These are phyloP conservation scores for Apiosordaria backusii DNA, from an alignment of 495 filamentous ascomycete genomes.

Conservation along the genomic window DNA sequence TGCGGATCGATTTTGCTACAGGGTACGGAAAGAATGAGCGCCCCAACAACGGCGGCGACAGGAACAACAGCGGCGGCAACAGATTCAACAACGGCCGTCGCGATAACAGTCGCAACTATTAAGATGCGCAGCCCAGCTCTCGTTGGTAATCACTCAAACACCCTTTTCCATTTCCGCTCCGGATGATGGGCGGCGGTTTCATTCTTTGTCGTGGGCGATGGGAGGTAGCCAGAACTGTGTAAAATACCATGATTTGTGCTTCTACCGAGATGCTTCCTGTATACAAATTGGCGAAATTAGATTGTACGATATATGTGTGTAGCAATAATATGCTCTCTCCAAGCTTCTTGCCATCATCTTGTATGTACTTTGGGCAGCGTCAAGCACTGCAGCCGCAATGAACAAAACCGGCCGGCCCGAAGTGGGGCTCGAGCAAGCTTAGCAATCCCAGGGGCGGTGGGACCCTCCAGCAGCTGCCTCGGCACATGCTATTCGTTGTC, in stretches of 20 bases:
- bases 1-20: slow-evolving; percentile 63
- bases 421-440: neutral
- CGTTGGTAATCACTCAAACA: neutral
- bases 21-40: slow-evolving; percentile 9
- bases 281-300: neutral
- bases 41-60: neutral
- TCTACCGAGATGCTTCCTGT: neutral
- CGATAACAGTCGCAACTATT: neutral
- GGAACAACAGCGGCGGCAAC: neutral
- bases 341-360: neutral
- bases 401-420: neutral
- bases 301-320: neutral
- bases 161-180: neutral
- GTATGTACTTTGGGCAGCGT: neutral
- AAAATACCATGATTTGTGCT: neutral
- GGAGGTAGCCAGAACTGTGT: neutral
- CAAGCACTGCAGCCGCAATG: neutral
- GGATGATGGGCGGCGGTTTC: neutral
- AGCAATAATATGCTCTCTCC: neutral
- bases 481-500: neutral
- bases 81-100: neutral
- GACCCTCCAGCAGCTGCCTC: neutral
- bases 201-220: neutral
- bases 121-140: neutral
- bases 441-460: neutral